Evolutionary conservation across 768 basidiomycete genomes (phyloP).

Genomic region (Postia placenta): DNA sequence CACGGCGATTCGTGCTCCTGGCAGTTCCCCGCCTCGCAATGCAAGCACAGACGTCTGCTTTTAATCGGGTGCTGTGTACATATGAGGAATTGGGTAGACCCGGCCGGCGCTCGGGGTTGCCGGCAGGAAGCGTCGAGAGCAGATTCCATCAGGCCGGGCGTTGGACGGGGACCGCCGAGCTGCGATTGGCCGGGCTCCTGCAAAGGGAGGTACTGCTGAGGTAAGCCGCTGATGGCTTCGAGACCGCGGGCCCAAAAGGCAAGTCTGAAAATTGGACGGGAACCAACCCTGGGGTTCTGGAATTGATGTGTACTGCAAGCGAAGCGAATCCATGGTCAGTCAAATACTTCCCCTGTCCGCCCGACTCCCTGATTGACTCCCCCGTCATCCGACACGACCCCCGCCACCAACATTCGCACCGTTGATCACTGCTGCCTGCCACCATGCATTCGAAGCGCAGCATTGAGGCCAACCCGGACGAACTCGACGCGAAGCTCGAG

Average conservation of each 20-base stretch:
- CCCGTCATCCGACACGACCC: slow-evolving; percentile 3
- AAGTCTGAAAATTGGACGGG: neutral
- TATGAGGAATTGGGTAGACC: neutral
- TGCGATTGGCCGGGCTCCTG: slow-evolving; percentile 3
- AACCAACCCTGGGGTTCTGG: slow-evolving; percentile 5
- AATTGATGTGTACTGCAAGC: slow-evolving; percentile 4
- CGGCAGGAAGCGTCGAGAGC: neutral
- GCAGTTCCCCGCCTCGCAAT: too few species aligned
- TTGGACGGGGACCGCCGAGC: neutral
- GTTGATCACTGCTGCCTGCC: neutral
- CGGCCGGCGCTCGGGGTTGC: neutral
- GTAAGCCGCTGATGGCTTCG: slow-evolving; percentile 1
- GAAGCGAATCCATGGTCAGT: neutral
- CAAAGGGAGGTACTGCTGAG: neutral
- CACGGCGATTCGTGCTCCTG: too few species aligned
- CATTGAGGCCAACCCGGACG: slow-evolving; percentile 7
- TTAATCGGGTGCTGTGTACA: neutral
- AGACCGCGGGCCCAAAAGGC: neutral
- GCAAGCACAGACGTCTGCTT: neutral
- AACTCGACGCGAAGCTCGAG: slow-evolving; percentile 18
- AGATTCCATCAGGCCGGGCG: neutral
- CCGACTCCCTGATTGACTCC: neutral
- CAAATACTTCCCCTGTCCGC: slow-evolving; percentile 3
- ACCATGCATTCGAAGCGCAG: slow-evolving; percentile 10
- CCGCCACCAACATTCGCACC: neutral